phyloP scores from a whole-genome alignment of 345 rosid species.

The Populus deltoides region DNA sequence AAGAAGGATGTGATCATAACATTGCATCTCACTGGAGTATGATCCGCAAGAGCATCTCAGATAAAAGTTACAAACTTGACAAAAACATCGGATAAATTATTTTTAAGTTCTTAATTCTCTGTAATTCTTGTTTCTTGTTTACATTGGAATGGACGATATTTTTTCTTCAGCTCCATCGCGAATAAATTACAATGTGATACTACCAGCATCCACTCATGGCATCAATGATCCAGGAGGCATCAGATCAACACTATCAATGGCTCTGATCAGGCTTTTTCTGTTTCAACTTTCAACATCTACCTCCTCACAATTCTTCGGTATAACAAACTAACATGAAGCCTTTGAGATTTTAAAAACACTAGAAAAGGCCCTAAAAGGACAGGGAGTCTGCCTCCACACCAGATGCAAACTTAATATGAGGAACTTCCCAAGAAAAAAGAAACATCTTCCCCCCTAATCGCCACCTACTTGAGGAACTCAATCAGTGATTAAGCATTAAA shows the following conservation, averaged over 20 bases:
- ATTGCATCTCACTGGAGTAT: not conserved
- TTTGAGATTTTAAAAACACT: not conserved
- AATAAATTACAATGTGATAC: constrained; percentile 1
- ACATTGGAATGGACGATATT: not conserved
- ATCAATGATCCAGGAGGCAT: constrained; percentile 2
- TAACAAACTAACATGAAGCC: not conserved
- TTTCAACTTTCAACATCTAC: constrained; percentile 7
- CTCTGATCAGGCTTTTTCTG: not conserved
- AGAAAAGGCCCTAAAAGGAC: not conserved
- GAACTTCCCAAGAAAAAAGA: constrained; percentile 18
- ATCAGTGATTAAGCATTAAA: constrained; percentile 1
- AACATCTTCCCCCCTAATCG: constrained; percentile 21
- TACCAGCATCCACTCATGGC: not conserved
- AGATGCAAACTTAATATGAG: constrained; percentile 13
- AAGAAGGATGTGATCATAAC: not conserved
- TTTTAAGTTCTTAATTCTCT: constrained; percentile 18
- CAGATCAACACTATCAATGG: constrained; percentile 4
- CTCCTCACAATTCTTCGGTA: not conserved
- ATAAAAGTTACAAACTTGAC: not conserved
- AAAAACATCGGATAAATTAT: constrained; percentile 8
- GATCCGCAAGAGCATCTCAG: not conserved
- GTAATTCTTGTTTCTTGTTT: constrained; percentile 4
- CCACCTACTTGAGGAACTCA: constrained; percentile 24
- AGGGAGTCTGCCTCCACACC: not conserved
- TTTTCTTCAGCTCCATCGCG: not conserved